Evolutionary conservation across 2,329 filamentous ascomycete species (phyloP), one percentile per base, ranked within the genome.

Genomic region (Ophiostoma ips): DNA sequence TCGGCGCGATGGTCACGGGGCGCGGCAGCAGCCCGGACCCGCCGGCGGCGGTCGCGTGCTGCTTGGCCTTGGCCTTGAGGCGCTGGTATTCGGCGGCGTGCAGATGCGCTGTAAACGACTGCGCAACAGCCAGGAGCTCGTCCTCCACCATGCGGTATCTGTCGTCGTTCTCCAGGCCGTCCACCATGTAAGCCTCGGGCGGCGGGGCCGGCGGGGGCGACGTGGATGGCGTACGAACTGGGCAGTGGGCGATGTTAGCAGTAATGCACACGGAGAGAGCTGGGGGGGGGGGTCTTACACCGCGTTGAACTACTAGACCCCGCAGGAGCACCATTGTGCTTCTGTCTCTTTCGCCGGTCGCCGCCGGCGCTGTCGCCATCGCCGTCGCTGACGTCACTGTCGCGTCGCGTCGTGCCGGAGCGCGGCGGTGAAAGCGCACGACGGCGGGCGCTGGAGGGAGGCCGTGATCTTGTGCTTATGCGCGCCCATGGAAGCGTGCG

Each of bases 71-170:
- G 33, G 68, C 66, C 62, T 83, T 83, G 41, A 86, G 72, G 4
- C 81, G 75, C 52, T 79, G 71, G 61, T 90, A 90, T 62, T 88
- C 84, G 15, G 79, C 83, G n/a, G 79, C 76, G 60, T 89, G 84
- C 2, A 90, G 72, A 62, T 88, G 84, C 5, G 75, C 73, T 0
- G 85, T 90, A 63, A 86, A 90, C 3, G 70, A 67, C 48, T 78
- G 75, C 0, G 85, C 85, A 0, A 79, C 76, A 15, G 73, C 67
- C 18, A 83, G 66, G 55, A 92, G 78, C 57, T 90, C 85, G 58
- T 92, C 86, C 63, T 90, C 86, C 0, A 92, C 86, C 83, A 90
- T 89, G 58, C 84, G 81, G 63, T 78, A 90, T 50, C 66, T 67
- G 60, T 89, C 84, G 61, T 92, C 86, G n/a, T 72, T 64, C 4